These are phyloP conservation scores for Sporisorium reilianum DNA, from an alignment of 1,284 basidiomycete species.

Conservation along the genomic window DNA sequence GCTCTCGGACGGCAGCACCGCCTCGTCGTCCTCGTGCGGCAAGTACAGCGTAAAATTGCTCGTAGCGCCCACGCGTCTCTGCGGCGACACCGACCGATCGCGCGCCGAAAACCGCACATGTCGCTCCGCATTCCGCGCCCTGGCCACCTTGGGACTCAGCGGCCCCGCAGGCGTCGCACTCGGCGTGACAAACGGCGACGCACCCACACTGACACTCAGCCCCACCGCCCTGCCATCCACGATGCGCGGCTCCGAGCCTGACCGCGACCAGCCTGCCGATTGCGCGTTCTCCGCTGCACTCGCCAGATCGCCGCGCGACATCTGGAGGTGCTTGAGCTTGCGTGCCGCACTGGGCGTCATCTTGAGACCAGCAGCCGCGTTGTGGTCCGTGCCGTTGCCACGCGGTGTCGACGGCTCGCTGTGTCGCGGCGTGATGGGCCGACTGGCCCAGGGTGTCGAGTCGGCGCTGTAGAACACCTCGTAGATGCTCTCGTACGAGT, in stretches of 20 bases:
- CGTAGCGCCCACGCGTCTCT: conserved; percentile 29
- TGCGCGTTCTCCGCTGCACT: conserved; percentile 36
- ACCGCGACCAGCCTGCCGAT: conserved; percentile 5
- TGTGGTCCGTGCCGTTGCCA: conserved; percentile 3
- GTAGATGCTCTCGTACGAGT: conserved; percentile 62
- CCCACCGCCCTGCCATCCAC: conserved; percentile 40
- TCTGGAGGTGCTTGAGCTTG: conserved; percentile 56
- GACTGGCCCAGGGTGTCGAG: conserved; percentile 48
- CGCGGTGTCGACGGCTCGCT: conserved; percentile 49
- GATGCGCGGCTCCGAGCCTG: conserved; percentile 20
- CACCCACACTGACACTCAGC: conserved; percentile 28
- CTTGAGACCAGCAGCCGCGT: conserved; percentile 10
- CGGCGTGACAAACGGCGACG: conserved; percentile 35
- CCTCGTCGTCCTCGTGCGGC: conserved; percentile 34
- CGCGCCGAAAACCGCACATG: conserved; percentile 31
- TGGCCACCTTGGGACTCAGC: conserved; percentile 21
- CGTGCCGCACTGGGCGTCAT: conserved; percentile 57
- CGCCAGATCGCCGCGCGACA: conserved; percentile 51
- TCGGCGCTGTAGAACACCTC: conserved; percentile 62
- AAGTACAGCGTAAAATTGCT: conserved; percentile 47
- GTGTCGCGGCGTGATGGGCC: conserved; percentile 48
- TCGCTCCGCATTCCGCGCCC: conserved; percentile 22
- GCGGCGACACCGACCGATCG: conserved; percentile 15
- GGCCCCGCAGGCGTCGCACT: conserved; percentile 30
- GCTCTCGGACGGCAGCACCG: conserved; percentile 26